These are phyloP conservation scores for Colletotrichum theobromicola DNA, from an alignment of 2,329 filamentous ascomycete species.

Conservation along the genomic window DNA sequence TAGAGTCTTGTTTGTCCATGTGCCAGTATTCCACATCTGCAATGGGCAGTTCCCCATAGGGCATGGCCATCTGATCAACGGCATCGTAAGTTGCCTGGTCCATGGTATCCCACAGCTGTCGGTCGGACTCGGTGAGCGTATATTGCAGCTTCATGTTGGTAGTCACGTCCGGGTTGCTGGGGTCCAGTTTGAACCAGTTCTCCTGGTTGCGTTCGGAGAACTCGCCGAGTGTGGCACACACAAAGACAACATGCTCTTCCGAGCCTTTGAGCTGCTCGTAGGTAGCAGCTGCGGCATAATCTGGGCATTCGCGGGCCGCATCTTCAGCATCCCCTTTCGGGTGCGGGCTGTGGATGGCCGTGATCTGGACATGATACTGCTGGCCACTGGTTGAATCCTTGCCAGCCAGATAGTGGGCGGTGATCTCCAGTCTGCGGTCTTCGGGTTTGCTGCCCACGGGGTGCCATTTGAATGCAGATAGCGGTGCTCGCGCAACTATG, in stretches of 20 bases:
- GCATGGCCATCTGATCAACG: not conserved
- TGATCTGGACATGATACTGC: not conserved
- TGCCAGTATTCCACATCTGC: not conserved
- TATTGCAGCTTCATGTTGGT: not conserved
- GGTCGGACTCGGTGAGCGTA: not conserved
- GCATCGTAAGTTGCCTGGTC: rapidly evolving
- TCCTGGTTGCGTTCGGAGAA: not conserved
- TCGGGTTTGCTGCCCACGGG: not conserved
- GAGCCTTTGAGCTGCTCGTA: not conserved
- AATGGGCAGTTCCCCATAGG: rapidly evolving
- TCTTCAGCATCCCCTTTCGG: not conserved
- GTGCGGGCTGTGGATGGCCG: not conserved
- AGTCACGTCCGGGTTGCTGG: not conserved
- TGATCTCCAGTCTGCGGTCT: not conserved
- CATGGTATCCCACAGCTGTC: not conserved
- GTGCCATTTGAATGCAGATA: not conserved
- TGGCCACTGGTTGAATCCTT: not conserved
- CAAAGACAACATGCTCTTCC: not conserved
- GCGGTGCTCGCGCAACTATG: not conserved
- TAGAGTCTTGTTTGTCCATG: not conserved
- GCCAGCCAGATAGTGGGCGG: not conserved
- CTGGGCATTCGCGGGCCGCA: not conserved
- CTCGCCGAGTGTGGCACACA: not conserved
- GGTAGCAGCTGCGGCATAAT: not conserved
- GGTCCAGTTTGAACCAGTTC: not conserved